Conservation (phyloP, 495 filamentous ascomycete genomes). For the Apiosordaria backusii region DNA sequence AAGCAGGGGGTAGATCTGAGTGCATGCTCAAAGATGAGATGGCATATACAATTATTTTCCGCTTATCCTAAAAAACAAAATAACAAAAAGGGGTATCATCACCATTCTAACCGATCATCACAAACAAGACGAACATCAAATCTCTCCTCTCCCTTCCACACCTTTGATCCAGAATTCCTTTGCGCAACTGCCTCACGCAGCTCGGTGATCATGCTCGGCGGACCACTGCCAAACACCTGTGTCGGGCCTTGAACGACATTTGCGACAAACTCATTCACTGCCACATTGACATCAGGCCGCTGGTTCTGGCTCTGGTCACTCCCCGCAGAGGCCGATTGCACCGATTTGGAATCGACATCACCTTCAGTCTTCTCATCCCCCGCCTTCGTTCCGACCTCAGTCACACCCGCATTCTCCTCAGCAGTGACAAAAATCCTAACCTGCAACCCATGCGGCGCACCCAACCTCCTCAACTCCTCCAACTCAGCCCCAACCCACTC, state of each 20-base stretch:
- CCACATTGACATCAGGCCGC: slow-evolving; percentile 32
- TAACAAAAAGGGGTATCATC: slow-evolving; percentile 21
- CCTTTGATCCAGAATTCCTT: slow-evolving; percentile 46
- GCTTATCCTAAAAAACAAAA: not conserved
- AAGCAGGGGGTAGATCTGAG: not conserved
- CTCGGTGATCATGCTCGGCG: slow-evolving; percentile 55
- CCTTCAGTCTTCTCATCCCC: slow-evolving; percentile 23
- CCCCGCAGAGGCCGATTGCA: slow-evolving; percentile 15
- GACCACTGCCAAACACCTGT: slow-evolving; percentile 59
- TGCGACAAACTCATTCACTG: slow-evolving; percentile 39
- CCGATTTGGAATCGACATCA: slow-evolving; percentile 16
- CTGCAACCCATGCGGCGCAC: slow-evolving; percentile 38
- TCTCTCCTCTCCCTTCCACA: slow-evolving; percentile 53
- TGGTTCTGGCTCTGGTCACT: not conserved
- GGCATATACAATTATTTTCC: not conserved
- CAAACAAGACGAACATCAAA: slow-evolving; percentile 56
- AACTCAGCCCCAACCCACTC: slow-evolving; percentile 57
- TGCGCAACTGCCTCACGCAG: slow-evolving; percentile 52
- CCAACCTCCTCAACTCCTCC: slow-evolving; percentile 39
- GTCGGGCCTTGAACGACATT: slow-evolving; percentile 44
- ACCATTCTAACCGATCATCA: slow-evolving; percentile 52
- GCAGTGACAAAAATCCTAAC: slow-evolving; percentile 58
- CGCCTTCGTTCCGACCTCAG: slow-evolving; percentile 20
- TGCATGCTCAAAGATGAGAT: not conserved
- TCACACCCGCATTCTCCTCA: slow-evolving; percentile 31